These are phyloP conservation scores for Aegilops bicornis DNA, from an alignment of 176 grass and related monocot species.

Conservation along the genomic window DNA sequence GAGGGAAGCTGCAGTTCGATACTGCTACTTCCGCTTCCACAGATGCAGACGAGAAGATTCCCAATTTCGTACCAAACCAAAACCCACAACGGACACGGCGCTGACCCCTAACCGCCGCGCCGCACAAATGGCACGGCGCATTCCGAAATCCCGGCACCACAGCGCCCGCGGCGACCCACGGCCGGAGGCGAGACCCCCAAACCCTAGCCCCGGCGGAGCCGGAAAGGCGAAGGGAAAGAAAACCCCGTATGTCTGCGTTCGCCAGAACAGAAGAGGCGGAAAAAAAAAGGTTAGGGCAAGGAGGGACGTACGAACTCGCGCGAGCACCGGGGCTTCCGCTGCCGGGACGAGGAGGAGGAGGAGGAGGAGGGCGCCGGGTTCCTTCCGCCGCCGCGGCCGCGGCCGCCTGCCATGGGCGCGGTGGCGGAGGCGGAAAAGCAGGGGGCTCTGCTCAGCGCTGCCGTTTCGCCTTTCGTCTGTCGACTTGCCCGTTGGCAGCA, in stretches of 20 bases:
- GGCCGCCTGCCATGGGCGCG: conserved; percentile 21
- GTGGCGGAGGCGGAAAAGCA: not conserved
- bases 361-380: not conserved
- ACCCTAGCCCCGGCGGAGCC: not conserved
- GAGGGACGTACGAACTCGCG: conserved; percentile 5
- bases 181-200: not conserved
- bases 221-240: not conserved
- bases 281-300: not conserved
- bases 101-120: not conserved
- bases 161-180: not conserved
- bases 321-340: not conserved
- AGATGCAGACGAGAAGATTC: too few species aligned
- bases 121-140: not conserved
- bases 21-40: too few species aligned
- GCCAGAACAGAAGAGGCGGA: not conserved
- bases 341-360: not conserved
- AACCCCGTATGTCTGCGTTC: not conserved
- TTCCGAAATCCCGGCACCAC: too few species aligned
- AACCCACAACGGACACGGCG: too few species aligned
- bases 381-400: not conserved
- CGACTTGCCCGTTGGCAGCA: not conserved
- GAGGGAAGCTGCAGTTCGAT: too few species aligned
- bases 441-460: not conserved
- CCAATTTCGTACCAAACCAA: too few species aligned
- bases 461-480: not conserved